phyloP scores from a whole-genome alignment of 768 basidiomycete genomes.

The Russula brevipes region DNA sequence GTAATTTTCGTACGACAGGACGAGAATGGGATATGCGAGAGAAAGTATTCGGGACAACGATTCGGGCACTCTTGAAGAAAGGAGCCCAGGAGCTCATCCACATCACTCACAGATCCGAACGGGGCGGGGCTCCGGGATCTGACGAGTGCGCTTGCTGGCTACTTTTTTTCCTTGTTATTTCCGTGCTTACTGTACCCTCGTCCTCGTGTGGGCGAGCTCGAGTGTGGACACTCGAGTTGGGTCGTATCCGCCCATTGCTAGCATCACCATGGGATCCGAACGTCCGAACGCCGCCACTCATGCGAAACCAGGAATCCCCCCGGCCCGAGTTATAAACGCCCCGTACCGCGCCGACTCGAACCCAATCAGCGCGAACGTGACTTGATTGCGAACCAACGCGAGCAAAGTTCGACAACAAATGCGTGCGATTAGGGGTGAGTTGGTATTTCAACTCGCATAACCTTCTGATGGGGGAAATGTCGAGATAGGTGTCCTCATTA shows the following conservation, averaged over 20 bases:
- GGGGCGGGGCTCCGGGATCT: slow-evolving; percentile 15
- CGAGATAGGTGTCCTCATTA: slow-evolving; percentile 55
- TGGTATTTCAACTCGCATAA: neutral
- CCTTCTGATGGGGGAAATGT: neutral
- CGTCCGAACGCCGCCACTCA: neutral
- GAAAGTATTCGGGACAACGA: neutral
- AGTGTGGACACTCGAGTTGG: neutral
- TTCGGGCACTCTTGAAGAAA: slow-evolving; percentile 4
- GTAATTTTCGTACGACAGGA: neutral
- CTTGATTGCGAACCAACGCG: neutral
- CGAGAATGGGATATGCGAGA: neutral
- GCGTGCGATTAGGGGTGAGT: slow-evolving; percentile 16
- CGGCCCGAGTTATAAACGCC: neutral
- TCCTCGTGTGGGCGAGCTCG: neutral
- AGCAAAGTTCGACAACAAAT: neutral
- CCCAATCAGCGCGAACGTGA: neutral
- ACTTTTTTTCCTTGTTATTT: neutral
- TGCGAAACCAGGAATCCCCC: neutral
- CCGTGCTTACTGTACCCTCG: neutral
- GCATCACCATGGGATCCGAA: neutral
- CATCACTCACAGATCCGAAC: slow-evolving; percentile 1
- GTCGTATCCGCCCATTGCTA: neutral
- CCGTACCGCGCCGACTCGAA: no score
- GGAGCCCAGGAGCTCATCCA: neutral
- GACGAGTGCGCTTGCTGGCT: neutral